Conservation (phyloP, 495 filamentous ascomycete genomes). For the Polyplosphaeria fusca region DNA sequence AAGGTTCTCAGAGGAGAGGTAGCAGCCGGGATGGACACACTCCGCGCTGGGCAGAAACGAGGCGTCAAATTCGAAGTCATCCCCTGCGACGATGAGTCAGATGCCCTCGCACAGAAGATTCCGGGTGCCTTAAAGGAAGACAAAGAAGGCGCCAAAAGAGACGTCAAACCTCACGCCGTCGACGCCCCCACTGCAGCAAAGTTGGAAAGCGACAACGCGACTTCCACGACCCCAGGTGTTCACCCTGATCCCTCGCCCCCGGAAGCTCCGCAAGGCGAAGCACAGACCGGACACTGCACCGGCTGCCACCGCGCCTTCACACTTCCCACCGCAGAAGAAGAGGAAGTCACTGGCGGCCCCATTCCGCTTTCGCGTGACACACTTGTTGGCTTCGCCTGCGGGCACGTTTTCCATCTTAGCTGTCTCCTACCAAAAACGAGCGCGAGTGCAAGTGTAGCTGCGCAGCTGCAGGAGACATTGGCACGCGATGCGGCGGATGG, state of each 20-base stretch:
- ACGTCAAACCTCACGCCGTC: constrained; percentile 14
- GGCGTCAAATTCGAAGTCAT: constrained; percentile 85
- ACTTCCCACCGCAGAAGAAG: constrained; percentile 18
- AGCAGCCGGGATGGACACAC: constrained; percentile 69
- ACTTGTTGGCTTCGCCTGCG: constrained; percentile 86
- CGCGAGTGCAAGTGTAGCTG: constrained; percentile 38
- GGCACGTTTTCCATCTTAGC: constrained; percentile 83
- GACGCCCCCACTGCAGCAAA: constrained; percentile 17
- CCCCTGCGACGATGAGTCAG: constrained; percentile 32
- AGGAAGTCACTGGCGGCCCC: constrained; percentile 3
- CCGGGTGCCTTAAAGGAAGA: constrained; percentile 28
- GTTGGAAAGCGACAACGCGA: constrained; percentile 29
- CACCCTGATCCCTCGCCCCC: constrained; percentile 32
- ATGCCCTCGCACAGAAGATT: background rate
- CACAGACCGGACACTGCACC: constrained; percentile 38
- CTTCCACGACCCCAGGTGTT: constrained; percentile 31
- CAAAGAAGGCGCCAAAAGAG: constrained; percentile 26
- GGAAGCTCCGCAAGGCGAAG: constrained; percentile 37
- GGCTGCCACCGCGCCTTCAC: constrained; percentile 28
- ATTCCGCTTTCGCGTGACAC: constrained; percentile 50
- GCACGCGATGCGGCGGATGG: constrained; percentile 46
- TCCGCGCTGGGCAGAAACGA: constrained; percentile 71
- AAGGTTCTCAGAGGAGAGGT: constrained; percentile 85
- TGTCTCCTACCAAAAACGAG: constrained; percentile 59
- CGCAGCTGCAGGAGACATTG: constrained; percentile 41